A percentile compares a stretch with the other conserved stretches of the same genome.
phyloP scores from a whole-genome alignment of 441 rosid species.

The Manihot esculenta region DNA sequence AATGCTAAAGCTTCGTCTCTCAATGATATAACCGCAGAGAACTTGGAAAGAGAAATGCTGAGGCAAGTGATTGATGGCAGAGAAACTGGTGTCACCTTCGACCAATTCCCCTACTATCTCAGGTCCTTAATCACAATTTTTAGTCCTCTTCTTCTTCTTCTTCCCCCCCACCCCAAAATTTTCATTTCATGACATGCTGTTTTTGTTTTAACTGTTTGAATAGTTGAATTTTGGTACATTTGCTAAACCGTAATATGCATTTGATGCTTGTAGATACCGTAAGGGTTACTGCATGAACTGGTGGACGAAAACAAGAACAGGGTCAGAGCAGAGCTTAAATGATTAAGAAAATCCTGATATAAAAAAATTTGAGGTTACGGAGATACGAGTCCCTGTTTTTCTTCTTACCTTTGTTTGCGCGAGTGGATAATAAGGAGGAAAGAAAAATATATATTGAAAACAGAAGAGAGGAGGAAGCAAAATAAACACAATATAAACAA shows the following conservation, averaged over 20 bases:
- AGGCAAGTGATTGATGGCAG: constrained; percentile 59
- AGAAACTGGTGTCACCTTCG: constrained; percentile 63
- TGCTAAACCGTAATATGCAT: too few species aligned
- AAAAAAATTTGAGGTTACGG: too few species aligned
- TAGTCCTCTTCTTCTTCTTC: not conserved
- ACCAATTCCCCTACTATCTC: constrained; percentile 70
- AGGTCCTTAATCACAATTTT: constrained; percentile 33
- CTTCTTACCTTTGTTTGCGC: too few species aligned
- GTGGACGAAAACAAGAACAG: too few species aligned
- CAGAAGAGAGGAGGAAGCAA: too few species aligned
- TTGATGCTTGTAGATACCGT: not conserved
- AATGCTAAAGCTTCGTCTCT: constrained; percentile 26
- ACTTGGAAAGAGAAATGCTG: constrained; percentile 58
- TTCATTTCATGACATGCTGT: not conserved
- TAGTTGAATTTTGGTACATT: too few species aligned
- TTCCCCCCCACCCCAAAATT: not conserved
- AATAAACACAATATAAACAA: too few species aligned
- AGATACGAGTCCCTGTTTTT: too few species aligned
- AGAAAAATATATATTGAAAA: too few species aligned
- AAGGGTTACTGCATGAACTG: not conserved
- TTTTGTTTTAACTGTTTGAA: not conserved
- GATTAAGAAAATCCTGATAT: too few species aligned
- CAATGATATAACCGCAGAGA: constrained; percentile 42
- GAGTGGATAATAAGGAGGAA: too few species aligned
- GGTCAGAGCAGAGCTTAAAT: too few species aligned